Conservation (phyloP, 179 eudicot species). For the Heliamphora pulchella region DNA sequence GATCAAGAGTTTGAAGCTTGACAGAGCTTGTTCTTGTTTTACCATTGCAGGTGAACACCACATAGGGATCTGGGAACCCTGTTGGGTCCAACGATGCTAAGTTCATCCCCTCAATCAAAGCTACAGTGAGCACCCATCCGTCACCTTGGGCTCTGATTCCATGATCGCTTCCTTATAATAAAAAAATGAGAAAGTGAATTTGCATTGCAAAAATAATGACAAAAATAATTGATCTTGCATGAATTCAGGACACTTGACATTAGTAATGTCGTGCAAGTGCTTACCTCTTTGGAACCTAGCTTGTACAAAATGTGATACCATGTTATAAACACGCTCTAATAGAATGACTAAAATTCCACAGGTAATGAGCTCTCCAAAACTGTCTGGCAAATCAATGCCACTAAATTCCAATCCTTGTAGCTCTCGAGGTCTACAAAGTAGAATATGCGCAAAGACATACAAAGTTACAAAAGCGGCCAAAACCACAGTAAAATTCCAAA, state of each 20-base stretch:
- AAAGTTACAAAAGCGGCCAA: slow-evolving; percentile 37
- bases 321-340: slow-evolving; percentile 52
- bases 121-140: slow-evolving; percentile 86
- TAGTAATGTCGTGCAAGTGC: background rate
- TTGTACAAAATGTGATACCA: slow-evolving; percentile 66
- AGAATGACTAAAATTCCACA: slow-evolving; percentile 48
- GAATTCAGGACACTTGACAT: background rate
- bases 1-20: slow-evolving; percentile 77
- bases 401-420: slow-evolving; percentile 61
- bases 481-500: slow-evolving; percentile 66
- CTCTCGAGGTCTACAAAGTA: slow-evolving; percentile 42
- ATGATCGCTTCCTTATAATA: slow-evolving; percentile 58
- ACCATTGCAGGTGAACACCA: slow-evolving; percentile 76
- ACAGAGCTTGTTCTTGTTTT: slow-evolving; percentile 85
- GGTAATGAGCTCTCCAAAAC: slow-evolving; percentile 67
- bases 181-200: background rate
- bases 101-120: slow-evolving; percentile 64
- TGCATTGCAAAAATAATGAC: too few species aligned
- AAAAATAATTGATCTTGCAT: background rate
- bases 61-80: slow-evolving; percentile 70
- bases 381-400: slow-evolving; percentile 81
- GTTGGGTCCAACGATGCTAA: slow-evolving; percentile 44
- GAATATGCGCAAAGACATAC: slow-evolving; percentile 57
- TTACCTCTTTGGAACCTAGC: slow-evolving; percentile 74
- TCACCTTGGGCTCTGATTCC: slow-evolving; percentile 86